These are phyloP conservation scores for Cercophora newfieldiana DNA, from an alignment of 495 filamentous ascomycete genomes.

Conservation along the genomic window DNA sequence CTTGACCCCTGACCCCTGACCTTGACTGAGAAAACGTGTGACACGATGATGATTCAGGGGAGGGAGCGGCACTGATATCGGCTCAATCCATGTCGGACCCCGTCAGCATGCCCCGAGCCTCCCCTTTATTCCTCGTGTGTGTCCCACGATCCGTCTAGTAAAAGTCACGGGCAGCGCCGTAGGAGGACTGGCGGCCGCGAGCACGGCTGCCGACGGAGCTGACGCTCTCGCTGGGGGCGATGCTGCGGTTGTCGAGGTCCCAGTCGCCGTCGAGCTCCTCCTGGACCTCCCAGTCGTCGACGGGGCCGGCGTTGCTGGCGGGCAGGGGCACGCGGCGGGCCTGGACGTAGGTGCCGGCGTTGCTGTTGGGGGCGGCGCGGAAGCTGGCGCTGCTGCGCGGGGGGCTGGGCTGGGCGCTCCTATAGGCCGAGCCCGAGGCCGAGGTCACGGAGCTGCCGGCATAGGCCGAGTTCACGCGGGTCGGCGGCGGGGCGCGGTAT, in stretches of 20 bases:
- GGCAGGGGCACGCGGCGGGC: conserved; percentile 19
- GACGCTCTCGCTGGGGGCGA: conserved; percentile 29
- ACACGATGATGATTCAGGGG: neutral
- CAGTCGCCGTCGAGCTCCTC: conserved; percentile 8
- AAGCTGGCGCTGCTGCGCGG: conserved; percentile 16
- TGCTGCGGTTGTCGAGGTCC: conserved; percentile 16
- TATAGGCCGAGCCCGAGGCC: conserved; percentile 17
- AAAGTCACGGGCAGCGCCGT: neutral
- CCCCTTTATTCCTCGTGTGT: neutral
- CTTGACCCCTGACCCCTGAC: too few species aligned
- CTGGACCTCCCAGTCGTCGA: conserved; percentile 17
- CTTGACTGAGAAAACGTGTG: neutral
- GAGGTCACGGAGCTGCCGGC: conserved; percentile 19
- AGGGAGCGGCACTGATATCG: conserved; percentile 2
- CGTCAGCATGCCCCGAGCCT: neutral
- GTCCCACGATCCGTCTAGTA: neutral
- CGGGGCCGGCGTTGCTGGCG: neutral
- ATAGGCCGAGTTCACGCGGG: conserved; percentile 17
- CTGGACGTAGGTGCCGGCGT: conserved; percentile 18
- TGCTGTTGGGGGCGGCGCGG: conserved; percentile 3
- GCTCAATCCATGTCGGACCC: conserved; percentile 5
- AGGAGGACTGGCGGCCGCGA: too few species aligned
- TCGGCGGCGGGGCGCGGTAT: conserved; percentile 25
- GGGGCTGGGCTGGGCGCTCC: conserved; percentile 15
- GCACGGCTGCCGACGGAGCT: conserved; percentile 26